A percentile compares a stretch with the other conserved stretches of the same genome.
phyloP scores from a whole-genome alignment of 1,284 basidiomycete genomes.

The Trichosporon ovoides region DNA sequence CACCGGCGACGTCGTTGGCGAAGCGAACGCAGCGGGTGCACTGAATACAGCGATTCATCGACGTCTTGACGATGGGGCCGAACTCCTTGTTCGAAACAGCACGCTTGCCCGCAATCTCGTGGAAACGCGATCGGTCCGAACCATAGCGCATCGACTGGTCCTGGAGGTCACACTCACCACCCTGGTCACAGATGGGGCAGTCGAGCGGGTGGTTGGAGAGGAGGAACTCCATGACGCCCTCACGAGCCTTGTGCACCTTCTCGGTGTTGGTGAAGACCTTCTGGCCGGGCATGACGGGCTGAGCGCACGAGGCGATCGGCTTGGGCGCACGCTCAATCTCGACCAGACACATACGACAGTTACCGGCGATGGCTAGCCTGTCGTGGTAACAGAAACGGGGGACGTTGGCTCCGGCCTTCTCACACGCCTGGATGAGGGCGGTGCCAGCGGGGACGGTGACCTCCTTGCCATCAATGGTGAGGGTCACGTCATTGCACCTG shows the following conservation, averaged over 20 bases:
- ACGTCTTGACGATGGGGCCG: constrained; percentile 95
- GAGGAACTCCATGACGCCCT: constrained; percentile 98
- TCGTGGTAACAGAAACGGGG: constrained; percentile 50
- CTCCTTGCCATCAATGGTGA: constrained; percentile 88
- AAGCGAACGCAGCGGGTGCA: constrained; percentile 99
- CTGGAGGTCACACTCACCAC: constrained; percentile 97
- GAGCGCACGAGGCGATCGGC: constrained; percentile 74
- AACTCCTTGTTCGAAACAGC: constrained; percentile 98
- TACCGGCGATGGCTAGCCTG: constrained; percentile 81
- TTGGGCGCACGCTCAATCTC: constrained; percentile 88
- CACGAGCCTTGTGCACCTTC: constrained; percentile 81
- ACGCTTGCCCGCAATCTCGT: constrained; percentile 96
- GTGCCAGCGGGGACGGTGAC: constrained; percentile 89
- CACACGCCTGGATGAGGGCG: constrained; percentile 92
- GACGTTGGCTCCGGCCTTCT: constrained; percentile 35
- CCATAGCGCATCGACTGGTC: constrained; percentile 99
- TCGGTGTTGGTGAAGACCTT: constrained; percentile 96
- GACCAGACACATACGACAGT: constrained; percentile 97
- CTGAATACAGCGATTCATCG: constrained; percentile 99
- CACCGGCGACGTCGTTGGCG: constrained; percentile 97
- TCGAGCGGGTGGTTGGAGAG: constrained; percentile 96
- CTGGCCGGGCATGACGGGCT: constrained; percentile 95
- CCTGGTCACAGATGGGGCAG: constrained; percentile 97
- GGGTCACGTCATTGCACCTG: constrained; percentile 71
- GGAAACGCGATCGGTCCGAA: constrained; percentile 92